A percentile compares a stretch with the other conserved stretches of the same genome.
Conservation (phyloP, 2,329 filamentous ascomycete genomes). For the Aureobasidium sp. region DNA sequence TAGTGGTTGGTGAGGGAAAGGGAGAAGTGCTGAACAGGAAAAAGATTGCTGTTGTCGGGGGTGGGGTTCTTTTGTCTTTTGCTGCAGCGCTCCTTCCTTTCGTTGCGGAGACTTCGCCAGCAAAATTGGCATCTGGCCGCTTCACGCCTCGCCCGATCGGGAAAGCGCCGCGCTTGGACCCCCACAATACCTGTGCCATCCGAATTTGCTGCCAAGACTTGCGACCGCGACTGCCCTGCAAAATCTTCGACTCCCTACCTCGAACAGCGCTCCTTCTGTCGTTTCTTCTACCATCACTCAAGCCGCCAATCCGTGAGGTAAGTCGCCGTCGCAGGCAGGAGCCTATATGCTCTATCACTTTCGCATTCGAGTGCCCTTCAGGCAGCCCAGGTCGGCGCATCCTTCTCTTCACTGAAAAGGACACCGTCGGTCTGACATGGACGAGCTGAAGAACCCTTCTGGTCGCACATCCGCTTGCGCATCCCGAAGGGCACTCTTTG, state of each 20-base stretch:
- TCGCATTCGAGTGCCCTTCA: conserved; percentile 39
- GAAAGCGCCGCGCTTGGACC: conserved; percentile 7
- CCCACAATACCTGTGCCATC: not conserved
- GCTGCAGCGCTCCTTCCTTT: not conserved
- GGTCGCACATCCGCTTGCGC: conserved; percentile 10
- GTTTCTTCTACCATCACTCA: conserved; percentile 9
- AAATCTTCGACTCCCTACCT: conserved; percentile 13
- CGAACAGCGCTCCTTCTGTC: not conserved
- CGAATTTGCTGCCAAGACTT: conserved; percentile 8
- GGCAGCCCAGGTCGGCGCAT: conserved; percentile 41
- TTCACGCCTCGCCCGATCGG: not conserved
- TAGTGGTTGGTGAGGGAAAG: conserved; percentile 3
- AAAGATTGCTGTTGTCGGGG: conserved; percentile 5
- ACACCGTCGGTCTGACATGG: conserved; percentile 39
- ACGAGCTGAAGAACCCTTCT: conserved; percentile 61
- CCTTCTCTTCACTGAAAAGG: conserved; percentile 23
- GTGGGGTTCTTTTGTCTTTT: conserved; percentile 8
- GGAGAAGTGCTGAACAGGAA: not conserved
- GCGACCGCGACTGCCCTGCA: not conserved
- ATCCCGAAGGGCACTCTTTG: conserved; percentile 56
- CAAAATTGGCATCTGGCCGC: conserved; percentile 6
- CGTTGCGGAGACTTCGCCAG: not conserved
- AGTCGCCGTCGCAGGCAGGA: conserved; percentile 15
- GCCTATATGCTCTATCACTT: not conserved
- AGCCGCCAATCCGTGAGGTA: conserved; percentile 24